Base-by-base conservation (phyloP, 2,329 filamentous ascomycete genomes). In the Ramularia endophylla region DNA sequence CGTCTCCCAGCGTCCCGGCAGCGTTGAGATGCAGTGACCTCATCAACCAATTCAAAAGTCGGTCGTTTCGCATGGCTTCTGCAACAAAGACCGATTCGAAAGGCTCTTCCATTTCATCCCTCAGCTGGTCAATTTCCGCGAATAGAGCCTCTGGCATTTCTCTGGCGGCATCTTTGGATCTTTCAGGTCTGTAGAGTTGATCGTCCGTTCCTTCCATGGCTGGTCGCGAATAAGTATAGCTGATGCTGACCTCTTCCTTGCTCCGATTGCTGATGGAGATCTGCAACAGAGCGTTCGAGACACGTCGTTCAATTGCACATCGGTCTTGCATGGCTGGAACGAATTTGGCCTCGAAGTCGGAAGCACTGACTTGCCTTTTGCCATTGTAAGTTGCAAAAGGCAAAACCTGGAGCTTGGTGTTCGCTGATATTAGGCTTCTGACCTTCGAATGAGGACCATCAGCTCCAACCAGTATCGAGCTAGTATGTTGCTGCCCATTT, bases 11-110 rank as follows among this genome's bases (percentile, higher is more conserved):
- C 1, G 60, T 50, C 12, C 37, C 13, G 6, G 46, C 36, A n/a
- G 22, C 22, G 0, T 50, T 29, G 1, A 58, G 41, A 1, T 54
- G 44, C 2, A 57, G 33, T 2, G 52, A 62, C 9, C 67, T 60
- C 67, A 69, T 69, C 11, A 69, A 50, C 65, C 66, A 69, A 36
- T 66, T 60, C 31, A 68, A 41, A 3, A 65, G 39, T 8, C 64
- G 51, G 27, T 68, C 66, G 2, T 53, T 40, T 4, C 50, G 51
- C 44, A 68, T 46, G 7, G 48, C 53, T 5, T 56, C 45, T 5
- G 42, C 39, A 15, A 65, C 43, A 19, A 69, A 67, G 2, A 66
- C 47, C 0, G 54, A 46, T 6, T 44, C 34, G 37, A 65, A 68
- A 1, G 61, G 57, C 31, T 51, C 53, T 1, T 51, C 28, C 2